Conservation (phyloP, 306 rosid genomes). For the Glycyrrhiza uralensis region DNA sequence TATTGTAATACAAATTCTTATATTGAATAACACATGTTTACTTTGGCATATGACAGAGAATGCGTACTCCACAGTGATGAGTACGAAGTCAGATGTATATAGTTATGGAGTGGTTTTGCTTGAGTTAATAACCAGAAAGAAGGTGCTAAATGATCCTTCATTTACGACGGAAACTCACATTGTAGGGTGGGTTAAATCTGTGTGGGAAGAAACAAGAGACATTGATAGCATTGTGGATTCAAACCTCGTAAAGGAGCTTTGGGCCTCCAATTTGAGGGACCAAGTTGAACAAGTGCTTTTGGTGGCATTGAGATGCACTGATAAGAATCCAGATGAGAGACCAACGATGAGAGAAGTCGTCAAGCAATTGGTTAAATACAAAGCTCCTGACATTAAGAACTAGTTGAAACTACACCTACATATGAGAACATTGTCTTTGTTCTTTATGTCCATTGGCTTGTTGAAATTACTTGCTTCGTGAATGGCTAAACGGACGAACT, state of each 20-base stretch:
- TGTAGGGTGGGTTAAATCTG: constrained; percentile 44
- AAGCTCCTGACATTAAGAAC: not conserved
- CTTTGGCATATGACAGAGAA: constrained; percentile 37
- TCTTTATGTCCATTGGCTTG: no score
- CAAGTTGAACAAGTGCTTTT: constrained; percentile 17
- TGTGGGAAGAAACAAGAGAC: constrained; percentile 36
- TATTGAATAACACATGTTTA: not conserved
- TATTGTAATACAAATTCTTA: not conserved
- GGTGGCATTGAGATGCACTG: constrained; percentile 54
- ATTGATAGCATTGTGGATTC: constrained; percentile 43
- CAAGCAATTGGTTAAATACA: not conserved
- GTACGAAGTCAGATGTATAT: constrained; percentile 56
- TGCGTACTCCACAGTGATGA: constrained; percentile 31
- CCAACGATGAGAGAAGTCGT: constrained; percentile 52
- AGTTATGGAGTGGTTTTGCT: constrained; percentile 68
- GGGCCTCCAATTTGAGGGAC: not conserved
- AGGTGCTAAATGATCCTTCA: constrained; percentile 37
- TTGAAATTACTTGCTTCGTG: no score
- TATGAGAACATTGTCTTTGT: no score
- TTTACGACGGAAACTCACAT: constrained; percentile 30
- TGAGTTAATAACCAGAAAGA: constrained; percentile 59
- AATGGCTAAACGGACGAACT: no score
- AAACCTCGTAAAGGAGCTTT: constrained; percentile 34
- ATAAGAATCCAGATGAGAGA: constrained; percentile 39
- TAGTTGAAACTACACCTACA: no score